Percentiles rank a stretch among this genome's conserved stretches.
phyloP scores from a whole-genome alignment of 495 filamentous ascomycete species.

The Barbatosphaeria neglecta region DNA sequence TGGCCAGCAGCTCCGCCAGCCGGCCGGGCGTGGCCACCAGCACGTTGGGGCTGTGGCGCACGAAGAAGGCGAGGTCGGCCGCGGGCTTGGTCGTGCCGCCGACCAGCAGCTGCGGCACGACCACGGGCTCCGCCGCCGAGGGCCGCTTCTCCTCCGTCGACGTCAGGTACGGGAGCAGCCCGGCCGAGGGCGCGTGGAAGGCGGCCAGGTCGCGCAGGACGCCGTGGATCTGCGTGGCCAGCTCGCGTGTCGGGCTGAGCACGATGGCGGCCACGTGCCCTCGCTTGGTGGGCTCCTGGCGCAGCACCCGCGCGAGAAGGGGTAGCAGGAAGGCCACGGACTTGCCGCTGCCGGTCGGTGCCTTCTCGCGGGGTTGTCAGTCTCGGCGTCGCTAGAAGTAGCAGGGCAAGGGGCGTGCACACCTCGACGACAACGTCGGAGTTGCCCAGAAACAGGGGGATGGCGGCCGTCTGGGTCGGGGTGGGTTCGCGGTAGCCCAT shows the following conservation, averaged over 20 bases:
- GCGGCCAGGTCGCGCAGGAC: slow-evolving; percentile 66
- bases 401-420: not conserved
- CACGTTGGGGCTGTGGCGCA: slow-evolving; percentile 71
- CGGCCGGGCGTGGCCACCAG: slow-evolving; percentile 83
- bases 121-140: slow-evolving; percentile 38
- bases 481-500: slow-evolving; percentile 86
- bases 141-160: slow-evolving; percentile 42
- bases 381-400: not conserved
- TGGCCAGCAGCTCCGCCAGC: slow-evolving; percentile 75
- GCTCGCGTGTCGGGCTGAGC: slow-evolving; percentile 84
- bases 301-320: slow-evolving; percentile 71
- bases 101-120: slow-evolving; percentile 81
- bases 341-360: slow-evolving; percentile 92
- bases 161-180: slow-evolving; percentile 37
- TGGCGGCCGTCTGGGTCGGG: slow-evolving; percentile 86
- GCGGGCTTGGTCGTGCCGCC: slow-evolving; percentile 70
- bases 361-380: slow-evolving; percentile 21
- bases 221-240: slow-evolving; percentile 79
- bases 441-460: slow-evolving; percentile 83
- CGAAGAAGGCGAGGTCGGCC: slow-evolving; percentile 73
- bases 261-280: slow-evolving; percentile 85
- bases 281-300: slow-evolving; percentile 58
- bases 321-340: slow-evolving; percentile 87
- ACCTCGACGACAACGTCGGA: slow-evolving; percentile 94
- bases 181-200: slow-evolving; percentile 71